Percentiles rank a stretch among this genome's conserved stretches.
Evolutionary conservation across 2,329 filamentous ascomycete species (phyloP).

Genomic region (Colletotrichum euphorbiae): DNA sequence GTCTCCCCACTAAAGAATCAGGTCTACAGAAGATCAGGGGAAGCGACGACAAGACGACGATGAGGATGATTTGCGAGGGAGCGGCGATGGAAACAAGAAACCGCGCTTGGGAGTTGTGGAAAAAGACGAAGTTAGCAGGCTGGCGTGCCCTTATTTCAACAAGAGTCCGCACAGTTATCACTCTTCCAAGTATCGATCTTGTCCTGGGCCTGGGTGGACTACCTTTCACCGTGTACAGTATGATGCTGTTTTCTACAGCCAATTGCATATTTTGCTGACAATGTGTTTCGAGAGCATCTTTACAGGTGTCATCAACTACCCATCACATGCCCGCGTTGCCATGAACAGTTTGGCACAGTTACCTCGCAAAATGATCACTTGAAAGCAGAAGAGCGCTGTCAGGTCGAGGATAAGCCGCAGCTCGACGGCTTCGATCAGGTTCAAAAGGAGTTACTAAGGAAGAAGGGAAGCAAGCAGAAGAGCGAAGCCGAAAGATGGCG

Average conservation of each 20-base stretch:
- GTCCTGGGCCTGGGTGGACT: constrained; percentile 3
- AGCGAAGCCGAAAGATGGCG: constrained; percentile 10
- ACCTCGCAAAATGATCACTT: background rate
- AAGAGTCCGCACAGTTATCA: background rate
- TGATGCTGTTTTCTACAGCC: too few species aligned
- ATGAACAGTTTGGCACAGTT: background rate
- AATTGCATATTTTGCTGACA: background rate
- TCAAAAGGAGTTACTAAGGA: background rate
- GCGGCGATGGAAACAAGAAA: background rate
- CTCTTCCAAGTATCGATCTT: background rate
- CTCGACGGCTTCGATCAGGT: background rate
- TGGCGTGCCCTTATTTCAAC: constrained; percentile 15
- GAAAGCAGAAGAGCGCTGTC: background rate
- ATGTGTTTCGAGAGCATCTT: background rate
- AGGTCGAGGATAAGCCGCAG: background rate
- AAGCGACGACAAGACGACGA: background rate
- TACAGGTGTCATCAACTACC: constrained; percentile 6
- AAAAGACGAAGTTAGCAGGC: background rate
- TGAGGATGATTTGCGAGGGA: background rate
- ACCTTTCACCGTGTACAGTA: constrained; percentile 2
- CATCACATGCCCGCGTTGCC: constrained; percentile 1
- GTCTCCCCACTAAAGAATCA: too few species aligned
- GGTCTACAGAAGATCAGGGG: too few species aligned
- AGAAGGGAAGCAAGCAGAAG: background rate
- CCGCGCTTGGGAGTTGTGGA: constrained; percentile 46